These are phyloP conservation scores for Phytophthora sp. DNA, from an alignment of 352 stramenopile species.

Conservation along the genomic window DNA sequence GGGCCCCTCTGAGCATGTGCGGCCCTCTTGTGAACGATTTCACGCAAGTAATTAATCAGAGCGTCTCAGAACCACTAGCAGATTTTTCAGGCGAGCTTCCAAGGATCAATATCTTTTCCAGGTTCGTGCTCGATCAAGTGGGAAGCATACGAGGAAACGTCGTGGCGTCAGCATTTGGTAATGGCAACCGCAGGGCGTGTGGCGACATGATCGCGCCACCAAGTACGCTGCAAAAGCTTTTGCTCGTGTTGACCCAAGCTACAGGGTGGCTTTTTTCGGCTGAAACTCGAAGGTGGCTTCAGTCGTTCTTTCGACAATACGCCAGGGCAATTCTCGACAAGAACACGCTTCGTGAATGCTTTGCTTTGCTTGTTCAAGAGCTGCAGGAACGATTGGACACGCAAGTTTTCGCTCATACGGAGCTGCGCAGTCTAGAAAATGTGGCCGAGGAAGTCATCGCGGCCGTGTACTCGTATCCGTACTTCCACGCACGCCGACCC, in stretches of 20 bases:
- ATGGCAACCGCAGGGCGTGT: background rate
- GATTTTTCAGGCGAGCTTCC: constrained; percentile 9
- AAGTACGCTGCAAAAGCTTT: constrained; percentile 38
- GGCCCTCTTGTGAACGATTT: constrained; percentile 46
- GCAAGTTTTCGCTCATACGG: constrained; percentile 39
- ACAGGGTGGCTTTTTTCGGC: constrained; percentile 50
- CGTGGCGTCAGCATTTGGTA: background rate
- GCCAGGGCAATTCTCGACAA: constrained; percentile 35
- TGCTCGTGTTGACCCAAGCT: constrained; percentile 39
- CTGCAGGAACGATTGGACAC: constrained; percentile 41
- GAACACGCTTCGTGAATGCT: constrained; percentile 35
- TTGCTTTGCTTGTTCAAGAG: constrained; percentile 36
- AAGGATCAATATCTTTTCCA: constrained; percentile 46
- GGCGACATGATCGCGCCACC: background rate
- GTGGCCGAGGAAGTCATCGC: constrained; percentile 55
- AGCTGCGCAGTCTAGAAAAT: constrained; percentile 37
- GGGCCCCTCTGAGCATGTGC: too few species aligned
- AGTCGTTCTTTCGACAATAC: constrained; percentile 37
- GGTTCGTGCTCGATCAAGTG: constrained; percentile 36
- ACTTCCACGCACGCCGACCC: constrained; percentile 43
- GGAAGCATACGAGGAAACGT: background rate
- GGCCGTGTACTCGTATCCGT: constrained; percentile 50
- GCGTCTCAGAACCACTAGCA: constrained; percentile 32
- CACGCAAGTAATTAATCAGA: constrained; percentile 37
- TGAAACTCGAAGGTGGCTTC: constrained; percentile 40